phyloP scores from a whole-genome alignment of 164 flowering plant species.

The Platanus orientalis region DNA sequence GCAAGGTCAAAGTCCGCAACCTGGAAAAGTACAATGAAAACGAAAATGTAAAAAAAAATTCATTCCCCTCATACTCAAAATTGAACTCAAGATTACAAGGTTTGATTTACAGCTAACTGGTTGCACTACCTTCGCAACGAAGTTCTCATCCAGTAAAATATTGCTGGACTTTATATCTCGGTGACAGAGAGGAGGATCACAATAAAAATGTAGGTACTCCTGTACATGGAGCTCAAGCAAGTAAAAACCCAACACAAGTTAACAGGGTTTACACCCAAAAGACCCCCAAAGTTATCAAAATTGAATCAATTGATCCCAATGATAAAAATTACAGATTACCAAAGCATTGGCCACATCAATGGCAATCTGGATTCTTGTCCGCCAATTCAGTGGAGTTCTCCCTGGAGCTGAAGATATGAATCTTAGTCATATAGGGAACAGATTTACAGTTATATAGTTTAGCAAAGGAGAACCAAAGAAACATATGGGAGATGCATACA shows the following conservation, averaged over 20 bases:
- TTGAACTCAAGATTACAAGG: neutral
- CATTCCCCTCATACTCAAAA: neutral
- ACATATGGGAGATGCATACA: constrained; percentile 37
- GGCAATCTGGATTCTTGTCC: constrained; percentile 80
- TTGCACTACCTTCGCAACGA: constrained; percentile 83
- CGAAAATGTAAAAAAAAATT: neutral
- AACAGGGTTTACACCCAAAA: no score
- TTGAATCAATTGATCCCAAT: constrained; percentile 1
- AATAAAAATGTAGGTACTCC: constrained; percentile 98
- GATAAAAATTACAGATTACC: constrained; percentile 38
- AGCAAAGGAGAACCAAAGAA: constrained; percentile 5
- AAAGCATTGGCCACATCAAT: constrained; percentile 96
- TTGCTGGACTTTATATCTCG: constrained; percentile 98
- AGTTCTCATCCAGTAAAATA: constrained; percentile 79
- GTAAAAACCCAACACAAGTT: no score
- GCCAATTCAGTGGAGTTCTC: constrained; percentile 77
- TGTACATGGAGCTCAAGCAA: no score
- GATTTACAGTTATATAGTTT: neutral
- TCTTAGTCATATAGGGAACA: neutral
- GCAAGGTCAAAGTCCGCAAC: constrained; percentile 98
- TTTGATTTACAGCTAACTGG: neutral
- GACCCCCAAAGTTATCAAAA: neutral
- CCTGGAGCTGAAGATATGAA: constrained; percentile 47
- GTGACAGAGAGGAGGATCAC: constrained; percentile 97
- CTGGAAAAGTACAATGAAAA: constrained; percentile 27